Evolutionary conservation across 73 alveolate species (phyloP).

Genomic region (Paramecium sonneborni): DNA sequence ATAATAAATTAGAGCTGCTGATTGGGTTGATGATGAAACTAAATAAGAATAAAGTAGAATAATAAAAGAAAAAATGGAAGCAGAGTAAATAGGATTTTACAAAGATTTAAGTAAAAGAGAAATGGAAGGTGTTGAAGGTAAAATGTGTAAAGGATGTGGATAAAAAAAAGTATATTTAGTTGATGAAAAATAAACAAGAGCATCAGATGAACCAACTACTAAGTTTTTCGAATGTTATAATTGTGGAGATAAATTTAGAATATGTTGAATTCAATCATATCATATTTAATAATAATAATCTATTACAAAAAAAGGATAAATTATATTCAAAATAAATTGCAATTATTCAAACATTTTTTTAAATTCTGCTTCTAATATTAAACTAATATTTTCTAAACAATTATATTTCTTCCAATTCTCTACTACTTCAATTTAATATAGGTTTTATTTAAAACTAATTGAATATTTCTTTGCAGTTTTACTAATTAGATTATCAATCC

Average conservation of each 20-base stretch:
- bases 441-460: background rate
- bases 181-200: slow-evolving; percentile 56
- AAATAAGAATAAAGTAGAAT: background rate
- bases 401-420: background rate
- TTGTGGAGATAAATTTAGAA: slow-evolving; percentile 62
- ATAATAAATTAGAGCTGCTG: slow-evolving; percentile 36
- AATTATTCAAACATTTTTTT: background rate
- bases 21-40: slow-evolving; percentile 53
- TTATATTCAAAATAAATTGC: background rate
- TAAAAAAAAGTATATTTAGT: slow-evolving; percentile 53
- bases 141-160: slow-evolving; percentile 62
- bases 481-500: background rate
- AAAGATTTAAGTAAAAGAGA: slow-evolving; percentile 42
- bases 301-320: background rate
- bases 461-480: background rate
- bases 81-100: slow-evolving; percentile 31
- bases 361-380: background rate
- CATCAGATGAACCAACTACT: slow-evolving; percentile 70
- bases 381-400: background rate
- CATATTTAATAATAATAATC: background rate
- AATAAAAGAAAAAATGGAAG: slow-evolving; percentile 29
- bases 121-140: slow-evolving; percentile 67
- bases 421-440: background rate
- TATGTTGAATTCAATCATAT: background rate
- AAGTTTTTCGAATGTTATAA: slow-evolving; percentile 63